A percentile compares a stretch with the other conserved stretches of the same genome.
Conservation (phyloP, 441 rosid genomes). For the Syzygium syzygioides region DNA sequence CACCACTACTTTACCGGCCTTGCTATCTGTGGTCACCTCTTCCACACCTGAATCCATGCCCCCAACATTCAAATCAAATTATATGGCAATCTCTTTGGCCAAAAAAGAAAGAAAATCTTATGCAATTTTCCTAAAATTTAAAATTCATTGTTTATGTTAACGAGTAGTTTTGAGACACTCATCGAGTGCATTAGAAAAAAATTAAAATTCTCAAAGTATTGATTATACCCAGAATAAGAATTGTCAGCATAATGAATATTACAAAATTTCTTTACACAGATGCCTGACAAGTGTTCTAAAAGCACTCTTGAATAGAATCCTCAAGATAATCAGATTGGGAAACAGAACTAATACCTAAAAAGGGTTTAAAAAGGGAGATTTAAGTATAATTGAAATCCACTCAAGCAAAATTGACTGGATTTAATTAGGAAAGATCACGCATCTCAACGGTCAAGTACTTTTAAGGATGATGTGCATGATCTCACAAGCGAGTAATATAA, state of each 20-base stretch:
- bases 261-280: not conserved
- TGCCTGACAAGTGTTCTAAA: not conserved
- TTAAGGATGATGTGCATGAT: not conserved
- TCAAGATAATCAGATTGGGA: not conserved
- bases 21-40: slow-evolving; percentile 28
- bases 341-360: not conserved
- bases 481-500: not conserved
- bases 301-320: not conserved
- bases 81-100: not conserved
- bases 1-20: slow-evolving; percentile 44
- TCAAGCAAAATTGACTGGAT: not conserved
- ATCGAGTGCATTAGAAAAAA: not conserved
- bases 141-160: not conserved
- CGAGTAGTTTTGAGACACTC: not conserved
- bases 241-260: not conserved
- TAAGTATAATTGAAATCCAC: not conserved
- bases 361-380: not conserved
- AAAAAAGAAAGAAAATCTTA: not conserved
- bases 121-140: not conserved
- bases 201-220: not conserved
- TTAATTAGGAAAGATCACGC: not conserved
- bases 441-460: not conserved
- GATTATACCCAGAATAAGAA: not conserved
- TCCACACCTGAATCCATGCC: slow-evolving; percentile 34
- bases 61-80: not conserved